Evolutionary conservation across 2,329 filamentous ascomycete genomes (phyloP).

Genomic region (Monosporascus sp.): DNA sequence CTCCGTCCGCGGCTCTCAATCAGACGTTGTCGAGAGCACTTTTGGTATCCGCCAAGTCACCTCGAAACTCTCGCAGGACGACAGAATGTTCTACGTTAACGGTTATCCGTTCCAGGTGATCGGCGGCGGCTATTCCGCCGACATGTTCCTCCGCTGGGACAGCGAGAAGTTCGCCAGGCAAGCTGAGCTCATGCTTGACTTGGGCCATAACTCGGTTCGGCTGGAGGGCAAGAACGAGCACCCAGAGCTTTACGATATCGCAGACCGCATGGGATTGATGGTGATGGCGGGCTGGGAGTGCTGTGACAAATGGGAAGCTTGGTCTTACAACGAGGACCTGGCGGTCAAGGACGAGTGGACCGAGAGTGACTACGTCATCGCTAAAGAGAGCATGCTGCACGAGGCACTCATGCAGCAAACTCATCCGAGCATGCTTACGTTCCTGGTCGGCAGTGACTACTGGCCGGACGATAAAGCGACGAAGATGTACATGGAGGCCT

Average conservation of each 20-base stretch:
- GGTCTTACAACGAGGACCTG: conserved; percentile 54
- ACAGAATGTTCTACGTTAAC: conserved; percentile 53
- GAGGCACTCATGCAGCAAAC: conserved; percentile 56
- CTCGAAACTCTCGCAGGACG: conserved; percentile 43
- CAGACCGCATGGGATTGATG: conserved; percentile 57
- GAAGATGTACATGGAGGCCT: conserved; percentile 44
- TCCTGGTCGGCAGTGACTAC: conserved; percentile 57
- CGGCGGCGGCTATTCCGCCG: conserved; percentile 55
- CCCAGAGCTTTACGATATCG: conserved; percentile 53
- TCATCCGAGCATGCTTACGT: conserved; percentile 55
- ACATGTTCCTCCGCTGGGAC: conserved; percentile 59
- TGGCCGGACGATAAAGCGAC: conserved; percentile 57
- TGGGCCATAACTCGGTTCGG: conserved; percentile 59
- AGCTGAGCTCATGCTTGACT: conserved; percentile 50
- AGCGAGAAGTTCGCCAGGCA: conserved; percentile 40
- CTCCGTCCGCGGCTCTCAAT: conserved; percentile 17
- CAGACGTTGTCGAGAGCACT: conserved; percentile 28
- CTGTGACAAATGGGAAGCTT: conserved; percentile 65
- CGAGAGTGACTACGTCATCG: conserved; percentile 50
- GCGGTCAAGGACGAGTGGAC: conserved; percentile 40
- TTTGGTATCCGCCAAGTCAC: conserved; percentile 55
- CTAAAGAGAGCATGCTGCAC: conserved; percentile 51
- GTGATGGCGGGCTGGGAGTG: conserved; percentile 61
- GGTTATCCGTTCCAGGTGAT: conserved; percentile 54
- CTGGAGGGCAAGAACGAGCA: conserved; percentile 63